Evolutionary conservation across 768 basidiomycete genomes (phyloP).

Genomic region (Trametes coccinea): DNA sequence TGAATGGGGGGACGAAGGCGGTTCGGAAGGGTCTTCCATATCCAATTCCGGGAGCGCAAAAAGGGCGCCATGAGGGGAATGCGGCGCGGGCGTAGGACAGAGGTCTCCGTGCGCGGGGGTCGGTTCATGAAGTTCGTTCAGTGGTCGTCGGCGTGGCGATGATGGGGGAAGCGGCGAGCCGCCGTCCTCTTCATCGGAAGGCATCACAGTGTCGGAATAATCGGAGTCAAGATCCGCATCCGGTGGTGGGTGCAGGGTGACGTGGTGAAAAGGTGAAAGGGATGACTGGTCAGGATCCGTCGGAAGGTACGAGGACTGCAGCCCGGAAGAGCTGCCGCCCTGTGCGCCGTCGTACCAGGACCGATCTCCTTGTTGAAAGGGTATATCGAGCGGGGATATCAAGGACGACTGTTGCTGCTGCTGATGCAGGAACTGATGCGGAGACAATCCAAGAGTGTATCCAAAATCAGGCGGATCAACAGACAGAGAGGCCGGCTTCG

Average conservation of each 20-base stretch:
- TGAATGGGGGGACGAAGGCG: constrained; percentile 23
- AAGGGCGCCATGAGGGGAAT: constrained; percentile 16
- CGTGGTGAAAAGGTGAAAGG: constrained; percentile 2
- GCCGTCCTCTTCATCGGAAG: constrained; percentile 21
- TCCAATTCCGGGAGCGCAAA: constrained; percentile 20
- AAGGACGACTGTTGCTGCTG: not conserved
- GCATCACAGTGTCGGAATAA: constrained; percentile 23
- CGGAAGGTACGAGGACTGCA: not conserved
- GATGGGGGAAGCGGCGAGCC: constrained; percentile 4
- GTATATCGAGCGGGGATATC: constrained; percentile 16
- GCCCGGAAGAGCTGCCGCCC: not conserved
- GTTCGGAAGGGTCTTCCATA: constrained; percentile 15
- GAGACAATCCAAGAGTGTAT: constrained; percentile 13
- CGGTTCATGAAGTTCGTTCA: constrained; percentile 19
- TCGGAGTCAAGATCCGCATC: constrained; percentile 20
- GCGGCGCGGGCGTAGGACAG: constrained; percentile 23
- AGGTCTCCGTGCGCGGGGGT: constrained; percentile 9
- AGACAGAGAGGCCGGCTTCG: constrained; percentile 13
- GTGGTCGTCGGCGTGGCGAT: constrained; percentile 12
- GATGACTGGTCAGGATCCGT: constrained; percentile 9
- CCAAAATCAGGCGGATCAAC: constrained; percentile 9
- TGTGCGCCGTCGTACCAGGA: not conserved
- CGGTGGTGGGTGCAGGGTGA: constrained; percentile 12
- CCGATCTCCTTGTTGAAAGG: constrained; percentile 1
- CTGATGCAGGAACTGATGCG: not conserved